Conservation (phyloP, 2,329 filamentous ascomycete genomes). For the Beauveria brongniartii region DNA sequence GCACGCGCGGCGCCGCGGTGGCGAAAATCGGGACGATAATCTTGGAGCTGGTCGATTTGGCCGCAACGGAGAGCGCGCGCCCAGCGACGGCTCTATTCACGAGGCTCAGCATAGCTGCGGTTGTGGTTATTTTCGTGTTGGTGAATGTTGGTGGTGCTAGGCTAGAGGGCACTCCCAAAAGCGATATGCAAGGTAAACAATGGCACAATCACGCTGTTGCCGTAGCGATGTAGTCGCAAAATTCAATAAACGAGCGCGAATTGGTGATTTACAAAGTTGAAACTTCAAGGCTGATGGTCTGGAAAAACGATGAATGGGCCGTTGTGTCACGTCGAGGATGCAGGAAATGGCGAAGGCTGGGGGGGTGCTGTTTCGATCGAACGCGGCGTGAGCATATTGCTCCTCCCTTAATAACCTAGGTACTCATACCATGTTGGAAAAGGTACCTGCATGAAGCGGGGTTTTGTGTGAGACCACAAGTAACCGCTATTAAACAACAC, state of each 20-base stretch:
- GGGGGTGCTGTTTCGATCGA: constrained; percentile 1
- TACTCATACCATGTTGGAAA: background rate
- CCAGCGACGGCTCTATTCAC: constrained; percentile 31
- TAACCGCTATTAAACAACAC: background rate
- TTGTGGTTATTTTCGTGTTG: background rate
- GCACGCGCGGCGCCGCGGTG: constrained; percentile 14
- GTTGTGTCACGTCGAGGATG: constrained; percentile 1
- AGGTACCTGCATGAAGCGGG: constrained; percentile 7
- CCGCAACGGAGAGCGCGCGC: constrained; percentile 21
- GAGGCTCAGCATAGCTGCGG: constrained; percentile 31
- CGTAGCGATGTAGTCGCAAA: background rate
- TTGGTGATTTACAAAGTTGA: too few relatives aligned
- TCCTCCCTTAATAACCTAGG: background rate
- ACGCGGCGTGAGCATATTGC: constrained; percentile 10
- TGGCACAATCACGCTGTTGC: background rate
- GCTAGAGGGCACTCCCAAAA: background rate
- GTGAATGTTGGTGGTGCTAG: background rate
- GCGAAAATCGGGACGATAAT: constrained; percentile 16
- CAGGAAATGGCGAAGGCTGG: constrained; percentile 12
- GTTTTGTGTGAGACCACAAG: background rate
- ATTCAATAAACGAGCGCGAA: background rate
- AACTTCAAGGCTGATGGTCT: background rate
- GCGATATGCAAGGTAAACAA: constrained; percentile 6
- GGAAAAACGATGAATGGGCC: background rate
- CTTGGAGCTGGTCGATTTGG: constrained; percentile 16